Evolutionary conservation across 164 flowering plant species (phyloP), one percentile per base, ranked within the genome.

Genomic region (Paratinospora sagittata): DNA sequence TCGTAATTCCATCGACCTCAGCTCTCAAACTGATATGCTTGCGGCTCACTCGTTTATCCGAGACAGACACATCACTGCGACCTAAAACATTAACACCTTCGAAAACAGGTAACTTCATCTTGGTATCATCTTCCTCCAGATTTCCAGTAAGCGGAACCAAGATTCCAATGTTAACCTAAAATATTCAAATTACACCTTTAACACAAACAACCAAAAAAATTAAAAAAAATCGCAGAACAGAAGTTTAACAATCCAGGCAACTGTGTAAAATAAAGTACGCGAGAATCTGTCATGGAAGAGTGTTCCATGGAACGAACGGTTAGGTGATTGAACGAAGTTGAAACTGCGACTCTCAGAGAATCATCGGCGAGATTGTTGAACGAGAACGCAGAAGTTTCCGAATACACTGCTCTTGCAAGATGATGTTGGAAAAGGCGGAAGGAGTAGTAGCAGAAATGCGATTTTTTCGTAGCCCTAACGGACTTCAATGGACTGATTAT

Each of bases 11-110:
- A 75, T 80, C 81, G 21, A 49, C 19, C 12, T 82, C 78, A 66
- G 83, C 81, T 57, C 78, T 81, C 34, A 96, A 47, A 27, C 84
- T 82, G 69, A 92, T 73, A 81, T 96, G 99, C 73, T 83, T 90
- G 64, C 99, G 90, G 86, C 99, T 92, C 70, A 95, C 85, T 61
- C 98, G 79, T 76, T 89, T 92, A 74, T 95, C 99, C 12, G 88
- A 19, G 0, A 83, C 64, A 0, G 84, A 55, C 69, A 90, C 19
- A 68, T 71, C 69, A 72, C 73, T 68, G 41, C 99, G 90, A 24
- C 99, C 98, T 37, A 95, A 68, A 26, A 74, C 62, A 74, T 89
- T 92, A 19, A 76, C 63, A 60, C 98, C 99, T 67, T 80, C 68
- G 34, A 69, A 69, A 76, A 96, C 72, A 6, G 87, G 84, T 19